Evolutionary conservation across 1,139 yeast species (phyloP).

Genomic region (Nakaseomyces glabratus): DNA sequence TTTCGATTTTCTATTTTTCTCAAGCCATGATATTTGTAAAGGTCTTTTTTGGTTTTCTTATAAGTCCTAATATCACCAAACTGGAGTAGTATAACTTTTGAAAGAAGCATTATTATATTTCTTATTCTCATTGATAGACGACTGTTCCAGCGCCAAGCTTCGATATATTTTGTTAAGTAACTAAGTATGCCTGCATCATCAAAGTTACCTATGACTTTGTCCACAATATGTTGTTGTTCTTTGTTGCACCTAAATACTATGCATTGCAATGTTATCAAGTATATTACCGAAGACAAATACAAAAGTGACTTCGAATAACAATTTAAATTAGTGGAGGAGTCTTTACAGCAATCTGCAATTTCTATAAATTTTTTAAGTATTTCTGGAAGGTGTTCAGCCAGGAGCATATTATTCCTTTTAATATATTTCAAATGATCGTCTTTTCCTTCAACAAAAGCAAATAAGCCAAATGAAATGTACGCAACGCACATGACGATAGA

Average conservation of each 20-base stretch:
- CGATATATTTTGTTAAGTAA: constrained; percentile 44
- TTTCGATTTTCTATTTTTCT: constrained; percentile 29
- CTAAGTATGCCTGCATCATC: constrained; percentile 36
- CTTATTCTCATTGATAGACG: constrained; percentile 38
- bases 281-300: constrained; percentile 45
- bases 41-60: constrained; percentile 41
- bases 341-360: constrained; percentile 23
- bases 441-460: constrained; percentile 10
- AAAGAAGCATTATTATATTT: constrained; percentile 46
- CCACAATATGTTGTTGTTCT: constrained; percentile 3
- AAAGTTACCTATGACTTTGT: constrained; percentile 18
- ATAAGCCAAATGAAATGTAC: constrained; percentile 26
- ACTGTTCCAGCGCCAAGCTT: constrained; percentile 57
- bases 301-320: constrained; percentile 29
- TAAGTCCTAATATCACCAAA: constrained; percentile 52
- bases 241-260: background rate
- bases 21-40: constrained; percentile 40
- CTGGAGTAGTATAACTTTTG: constrained; percentile 52
- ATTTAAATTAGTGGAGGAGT: constrained; percentile 16
- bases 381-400: constrained; percentile 12
- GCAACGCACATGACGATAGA: constrained; percentile 16
- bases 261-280: constrained; percentile 33
- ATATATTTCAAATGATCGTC: constrained; percentile 17
- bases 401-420: constrained; percentile 18
- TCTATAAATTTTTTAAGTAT: constrained; percentile 18